These are phyloP conservation scores for Flaveria floridana DNA, from an alignment of 140 eudicot species.

Conservation along the genomic window DNA sequence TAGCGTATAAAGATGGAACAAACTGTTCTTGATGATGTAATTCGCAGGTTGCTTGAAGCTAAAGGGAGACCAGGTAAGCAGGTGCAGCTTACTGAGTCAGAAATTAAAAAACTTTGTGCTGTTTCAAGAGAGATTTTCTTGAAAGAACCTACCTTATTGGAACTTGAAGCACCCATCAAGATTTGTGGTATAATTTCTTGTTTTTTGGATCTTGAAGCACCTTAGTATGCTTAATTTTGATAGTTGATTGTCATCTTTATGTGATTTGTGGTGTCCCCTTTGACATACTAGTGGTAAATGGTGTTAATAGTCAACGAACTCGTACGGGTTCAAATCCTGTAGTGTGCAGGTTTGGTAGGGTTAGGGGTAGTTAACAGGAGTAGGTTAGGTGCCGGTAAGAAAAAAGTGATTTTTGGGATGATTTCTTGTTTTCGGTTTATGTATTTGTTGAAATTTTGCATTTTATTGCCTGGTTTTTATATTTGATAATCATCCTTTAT, in stretches of 20 bases:
- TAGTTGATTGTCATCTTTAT: not conserved
- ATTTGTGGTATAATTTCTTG: slow-evolving; percentile 52
- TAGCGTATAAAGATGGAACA: slow-evolving; percentile 37
- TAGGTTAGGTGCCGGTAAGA: too few relatives aligned
- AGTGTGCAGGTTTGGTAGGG: too few relatives aligned
- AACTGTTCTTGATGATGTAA: slow-evolving; percentile 46
- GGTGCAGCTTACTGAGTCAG: slow-evolving; percentile 60
- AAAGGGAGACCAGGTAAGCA: slow-evolving; percentile 58
- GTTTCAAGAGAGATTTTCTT: slow-evolving; percentile 53
- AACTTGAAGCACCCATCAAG: slow-evolving; percentile 76
- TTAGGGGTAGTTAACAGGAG: too few relatives aligned
- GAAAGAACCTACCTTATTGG: slow-evolving; percentile 54
- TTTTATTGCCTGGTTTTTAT: too few relatives aligned
- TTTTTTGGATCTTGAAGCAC: not conserved
- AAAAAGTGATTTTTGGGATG: too few relatives aligned
- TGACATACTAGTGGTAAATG: too few relatives aligned
- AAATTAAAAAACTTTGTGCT: slow-evolving; percentile 63
- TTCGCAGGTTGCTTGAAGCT: slow-evolving; percentile 51
- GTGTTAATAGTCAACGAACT: too few relatives aligned
- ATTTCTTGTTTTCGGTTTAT: too few relatives aligned
- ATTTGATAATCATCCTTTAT: too few relatives aligned
- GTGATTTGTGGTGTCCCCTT: not conserved
- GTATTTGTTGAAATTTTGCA: too few relatives aligned
- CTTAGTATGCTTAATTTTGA: not conserved
- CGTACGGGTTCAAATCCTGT: too few relatives aligned